Base-by-base conservation (phyloP, 345 rosid species). In the Hypericum perforatum region DNA sequence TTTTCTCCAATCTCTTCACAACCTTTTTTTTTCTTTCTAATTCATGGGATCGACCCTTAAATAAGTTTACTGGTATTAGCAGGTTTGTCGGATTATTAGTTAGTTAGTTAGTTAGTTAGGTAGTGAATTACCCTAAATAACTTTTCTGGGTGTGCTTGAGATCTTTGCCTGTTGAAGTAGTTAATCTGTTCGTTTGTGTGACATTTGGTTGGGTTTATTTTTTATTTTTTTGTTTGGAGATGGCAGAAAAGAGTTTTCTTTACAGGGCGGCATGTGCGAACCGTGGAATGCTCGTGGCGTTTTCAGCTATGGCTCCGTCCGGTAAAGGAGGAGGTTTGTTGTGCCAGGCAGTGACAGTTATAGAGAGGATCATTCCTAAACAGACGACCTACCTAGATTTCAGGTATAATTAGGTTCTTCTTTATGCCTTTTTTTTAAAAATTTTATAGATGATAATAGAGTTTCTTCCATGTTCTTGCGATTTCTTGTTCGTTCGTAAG, bases 381-480 rank as follows among this genome's bases (percentile, higher is more conserved):
- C 95, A 82, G 43, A 85, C 80, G 65, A 78, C 90, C 49, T 87
- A 86, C 75, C 78, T 78, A 59, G 90, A 82, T 70, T 59, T 86
- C 67, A 82, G 82, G 94, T 82, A 39, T 22, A 22, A 46, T 14
- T 5, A 46, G 16, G 29, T 46, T 32, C 15, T 6, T 14, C 2
- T 13, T 46, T 11, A 46, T n/a, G 10, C 22, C 14, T 3, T 8
- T 8, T 37, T 55, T 39, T 14, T 37, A 16, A 38, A 14, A 43
- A 43, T 10, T 43, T 43, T 11, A 12, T 44, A 44, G 47, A 11
- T 44, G 32, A 1, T 54, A 2, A 1, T 54, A 2, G 5, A 7
- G 39, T 51, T 16, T 9, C 13, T 40, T 40, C 9, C 40, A 16
- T 29, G 49, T 44, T 11, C 13, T 15, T 49, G 45, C 44, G 16